Evolutionary conservation across 176 grass and related monocot genomes (phyloP), one percentile per base, ranked within the genome.

Genomic region (Eleusine coracana): DNA sequence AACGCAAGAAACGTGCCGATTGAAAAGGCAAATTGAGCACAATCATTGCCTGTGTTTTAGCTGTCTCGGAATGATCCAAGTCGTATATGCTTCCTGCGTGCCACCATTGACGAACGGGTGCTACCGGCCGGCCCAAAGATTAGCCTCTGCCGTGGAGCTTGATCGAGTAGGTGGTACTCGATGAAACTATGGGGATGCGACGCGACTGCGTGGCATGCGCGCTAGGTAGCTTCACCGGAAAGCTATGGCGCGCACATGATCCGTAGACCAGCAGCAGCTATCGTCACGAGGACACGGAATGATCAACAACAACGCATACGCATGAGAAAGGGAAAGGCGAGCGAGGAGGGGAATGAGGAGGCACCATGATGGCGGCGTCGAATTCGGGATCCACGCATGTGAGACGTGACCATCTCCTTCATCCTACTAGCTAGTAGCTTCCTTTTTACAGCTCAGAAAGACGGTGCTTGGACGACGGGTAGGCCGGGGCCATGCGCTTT

Each of bases 401-500:
- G 79, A 76, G 51, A 61, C 44, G 56, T 58, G 84, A 75, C 72
- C 84, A 79, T 69, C 83, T 66, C 15, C 64, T 29, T 10, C 46
- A 21, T 17, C 46, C 71, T 46, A 34, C 31, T 34, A 34, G 31
- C n/a, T 34, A 34, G 31, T 51, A 17, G 28, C 45, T 74, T 28
- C 38, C 67, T 61, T 82, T 86, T 89, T 77, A 82, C 88, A 89
- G 83, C 78, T 82, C 77, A 86, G 66, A 86, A 86, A 89, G 87
- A 79, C 40, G 17, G 38, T 17, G 74, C 52, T 52, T 36, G 80
- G 75, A 66, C 70, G 74, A 73, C 38, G 76, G 3, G 4, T 21
- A 3, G 3, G 10, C 68, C 16, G 68, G 71, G 48, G 63, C 49
- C 64, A 69, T 80, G 37, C 54, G 31, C 40, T 28, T 31, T 62